Conservation (phyloP, 2,329 filamentous ascomycete genomes). For the Blumeria hordei region DNA sequence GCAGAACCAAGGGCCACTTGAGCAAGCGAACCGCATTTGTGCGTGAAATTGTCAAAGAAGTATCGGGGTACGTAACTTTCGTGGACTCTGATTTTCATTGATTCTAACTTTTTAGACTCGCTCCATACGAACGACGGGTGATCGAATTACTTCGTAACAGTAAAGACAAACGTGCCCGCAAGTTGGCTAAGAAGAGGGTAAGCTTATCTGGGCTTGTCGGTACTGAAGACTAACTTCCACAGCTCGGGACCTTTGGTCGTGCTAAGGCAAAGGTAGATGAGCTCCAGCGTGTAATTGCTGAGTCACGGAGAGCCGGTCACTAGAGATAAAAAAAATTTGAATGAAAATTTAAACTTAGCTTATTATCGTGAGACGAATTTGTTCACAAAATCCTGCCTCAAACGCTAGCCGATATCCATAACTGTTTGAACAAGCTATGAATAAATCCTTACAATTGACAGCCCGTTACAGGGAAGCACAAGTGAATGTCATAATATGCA, state of each 20-base stretch:
- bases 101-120: constrained; percentile 30
- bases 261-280: constrained; percentile 99
- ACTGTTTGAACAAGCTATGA: no score
- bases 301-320: constrained; percentile 61
- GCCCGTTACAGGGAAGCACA: no score
- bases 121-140: constrained; percentile 92
- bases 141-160: constrained; percentile 98
- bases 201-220: constrained; percentile 16
- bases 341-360: constrained; percentile 3
- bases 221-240: constrained; percentile 2
- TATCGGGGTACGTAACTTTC: constrained; percentile 50
- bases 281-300: constrained; percentile 92
- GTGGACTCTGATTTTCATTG: neutral
- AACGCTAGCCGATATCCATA: no score
- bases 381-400: no score
- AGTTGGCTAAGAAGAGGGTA: constrained; percentile 98
- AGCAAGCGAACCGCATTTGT: constrained; percentile 96
- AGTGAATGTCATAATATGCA: no score
- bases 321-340: constrained; percentile 19
- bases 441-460: no score
- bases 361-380: no score
- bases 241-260: constrained; percentile 96
- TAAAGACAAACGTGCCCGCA: constrained; percentile 97
- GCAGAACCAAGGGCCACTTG: constrained; percentile 78
- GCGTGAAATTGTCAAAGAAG: constrained; percentile 93